These are phyloP conservation scores for Penicillium sp. DNA, from an alignment of 2,329 filamentous ascomycete species.

Conservation along the genomic window DNA sequence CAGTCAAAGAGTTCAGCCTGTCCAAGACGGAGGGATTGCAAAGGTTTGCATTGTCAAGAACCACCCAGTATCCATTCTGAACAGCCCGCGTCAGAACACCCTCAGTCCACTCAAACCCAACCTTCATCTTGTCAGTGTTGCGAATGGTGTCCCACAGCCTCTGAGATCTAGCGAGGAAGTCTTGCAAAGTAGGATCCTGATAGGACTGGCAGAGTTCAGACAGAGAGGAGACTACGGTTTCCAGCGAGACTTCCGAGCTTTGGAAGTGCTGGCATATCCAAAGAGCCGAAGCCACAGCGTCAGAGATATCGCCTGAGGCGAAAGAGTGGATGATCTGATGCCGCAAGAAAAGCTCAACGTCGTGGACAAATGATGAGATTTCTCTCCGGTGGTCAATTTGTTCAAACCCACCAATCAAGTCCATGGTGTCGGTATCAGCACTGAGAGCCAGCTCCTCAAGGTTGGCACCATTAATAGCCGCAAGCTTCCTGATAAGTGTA, in stretches of 20 bases:
- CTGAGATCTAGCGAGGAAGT: slow-evolving; percentile 50
- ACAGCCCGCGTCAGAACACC: slow-evolving; percentile 87
- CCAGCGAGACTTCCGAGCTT: slow-evolving; percentile 27
- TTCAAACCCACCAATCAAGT: slow-evolving; percentile 94
- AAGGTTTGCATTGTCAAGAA: slow-evolving; percentile 95
- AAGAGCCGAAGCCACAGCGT: slow-evolving; percentile 26
- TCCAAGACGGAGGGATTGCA: slow-evolving; percentile 95
- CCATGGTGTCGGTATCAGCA: slow-evolving; percentile 93
- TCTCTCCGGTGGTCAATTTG: slow-evolving; percentile 81
- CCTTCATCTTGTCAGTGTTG: slow-evolving; percentile 59
- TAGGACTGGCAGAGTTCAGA: slow-evolving; percentile 42
- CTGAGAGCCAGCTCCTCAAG: slow-evolving; percentile 86
- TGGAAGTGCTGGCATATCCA: slow-evolving; percentile 35
- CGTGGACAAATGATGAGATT: slow-evolving; percentile 59
- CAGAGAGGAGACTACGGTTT: slow-evolving; percentile 32
- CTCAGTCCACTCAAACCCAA: slow-evolving; percentile 94
- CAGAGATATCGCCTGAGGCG: slow-evolving; percentile 21
- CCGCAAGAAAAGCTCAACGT: slow-evolving; percentile 55
- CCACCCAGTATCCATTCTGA: slow-evolving; percentile 82
- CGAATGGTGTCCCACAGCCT: slow-evolving; percentile 54
- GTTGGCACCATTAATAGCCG: slow-evolving; percentile 71
- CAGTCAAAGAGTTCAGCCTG: slow-evolving; percentile 87
- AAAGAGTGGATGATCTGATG: slow-evolving; percentile 33
- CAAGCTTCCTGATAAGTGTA: slow-evolving; percentile 72
- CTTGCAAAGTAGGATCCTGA: slow-evolving; percentile 47